Evolutionary conservation across 2,329 filamentous ascomycete genomes (phyloP), one percentile per base, ranked within the genome.

Genomic region (Ascochyta lentis): DNA sequence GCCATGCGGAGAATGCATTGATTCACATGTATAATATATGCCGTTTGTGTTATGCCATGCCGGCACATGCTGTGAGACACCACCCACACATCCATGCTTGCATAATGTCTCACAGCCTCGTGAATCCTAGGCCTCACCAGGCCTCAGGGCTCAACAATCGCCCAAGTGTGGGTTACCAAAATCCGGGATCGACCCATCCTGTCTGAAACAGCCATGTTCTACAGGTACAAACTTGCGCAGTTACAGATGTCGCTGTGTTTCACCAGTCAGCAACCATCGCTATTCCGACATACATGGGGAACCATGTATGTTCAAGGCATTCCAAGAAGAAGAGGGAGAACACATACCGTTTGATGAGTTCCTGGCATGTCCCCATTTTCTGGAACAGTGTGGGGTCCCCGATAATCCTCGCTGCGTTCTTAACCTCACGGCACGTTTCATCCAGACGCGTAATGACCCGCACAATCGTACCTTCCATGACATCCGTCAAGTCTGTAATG

Each of bases 291-390:
- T 51, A 46, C 49, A 51, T 48, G 47, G 27, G 38, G 52, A 19
- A 53, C 43, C 50, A 19, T 46, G 39, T 42, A 45, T 37, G 23
- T 44, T 4, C 3, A 22, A 35, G 12, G 12, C 29, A 52, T 9
- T 35, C 12, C 33, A 33, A 2, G 13, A 4, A 19, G 34, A 4
- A 48, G 31, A 15, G 35, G 15, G 39, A 16, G 22, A 22, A 59
- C 50, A 96, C 95, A 75, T 97, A 95, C 70, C 95, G 82, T 83
- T 96, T 96, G 74, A 99, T 99, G 84, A 97, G 85, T 81, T 99
- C 95, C 83, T 98, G 94, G 65, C 94, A 96, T 60, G 88, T 88
- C 79, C 96, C 89, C 94, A 99, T 99, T 84, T 99, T 99, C 64
- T 89, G 86, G 76, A 96, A 97, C 64, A 99, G 79, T 52, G 89